Conservation (phyloP, 495 filamentous ascomycete genomes). For the Margaritispora aquatica region DNA sequence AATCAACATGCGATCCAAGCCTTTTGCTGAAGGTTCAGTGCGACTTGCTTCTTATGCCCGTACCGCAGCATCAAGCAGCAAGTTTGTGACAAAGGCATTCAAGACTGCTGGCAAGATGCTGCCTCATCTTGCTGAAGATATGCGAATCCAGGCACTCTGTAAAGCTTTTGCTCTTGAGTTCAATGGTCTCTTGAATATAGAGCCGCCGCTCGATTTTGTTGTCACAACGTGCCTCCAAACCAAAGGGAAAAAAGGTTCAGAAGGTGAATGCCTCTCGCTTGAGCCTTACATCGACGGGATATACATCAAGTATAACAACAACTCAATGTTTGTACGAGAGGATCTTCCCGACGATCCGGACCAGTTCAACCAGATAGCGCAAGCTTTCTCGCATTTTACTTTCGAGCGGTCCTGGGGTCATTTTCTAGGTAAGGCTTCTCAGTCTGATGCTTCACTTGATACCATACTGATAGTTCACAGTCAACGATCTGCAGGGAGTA, state of each 20-base stretch:
- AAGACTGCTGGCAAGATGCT: constrained; percentile 19
- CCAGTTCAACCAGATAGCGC: constrained; percentile 27
- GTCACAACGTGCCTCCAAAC: constrained; percentile 28
- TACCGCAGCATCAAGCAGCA: constrained; percentile 18
- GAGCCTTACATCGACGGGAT: constrained; percentile 30
- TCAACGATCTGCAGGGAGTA: constrained; percentile 31
- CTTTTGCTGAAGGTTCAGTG: constrained; percentile 29
- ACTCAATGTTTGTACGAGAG: constrained; percentile 28
- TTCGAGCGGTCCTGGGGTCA: constrained; percentile 33
- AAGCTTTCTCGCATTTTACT: constrained; percentile 38
- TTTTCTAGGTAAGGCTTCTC: too few relatives aligned
- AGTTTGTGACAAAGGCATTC: constrained; percentile 30
- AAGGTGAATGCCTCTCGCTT: constrained; percentile 17
- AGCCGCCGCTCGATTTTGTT: constrained; percentile 30
- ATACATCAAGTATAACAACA: constrained; percentile 37
- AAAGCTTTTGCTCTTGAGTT: constrained; percentile 37
- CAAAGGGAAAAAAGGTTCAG: constrained; percentile 20
- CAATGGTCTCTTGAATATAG: constrained; percentile 22
- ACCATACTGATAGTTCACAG: too few relatives aligned
- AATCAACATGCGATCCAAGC: constrained; percentile 21
- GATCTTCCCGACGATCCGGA: constrained; percentile 13
- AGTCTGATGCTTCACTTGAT: too few relatives aligned
- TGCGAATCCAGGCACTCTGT: constrained; percentile 30
- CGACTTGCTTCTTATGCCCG: constrained; percentile 30
- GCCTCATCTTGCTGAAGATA: constrained; percentile 28